Conservation (phyloP, 1,284 basidiomycete genomes). For the Apiotrichum sp. region DNA sequence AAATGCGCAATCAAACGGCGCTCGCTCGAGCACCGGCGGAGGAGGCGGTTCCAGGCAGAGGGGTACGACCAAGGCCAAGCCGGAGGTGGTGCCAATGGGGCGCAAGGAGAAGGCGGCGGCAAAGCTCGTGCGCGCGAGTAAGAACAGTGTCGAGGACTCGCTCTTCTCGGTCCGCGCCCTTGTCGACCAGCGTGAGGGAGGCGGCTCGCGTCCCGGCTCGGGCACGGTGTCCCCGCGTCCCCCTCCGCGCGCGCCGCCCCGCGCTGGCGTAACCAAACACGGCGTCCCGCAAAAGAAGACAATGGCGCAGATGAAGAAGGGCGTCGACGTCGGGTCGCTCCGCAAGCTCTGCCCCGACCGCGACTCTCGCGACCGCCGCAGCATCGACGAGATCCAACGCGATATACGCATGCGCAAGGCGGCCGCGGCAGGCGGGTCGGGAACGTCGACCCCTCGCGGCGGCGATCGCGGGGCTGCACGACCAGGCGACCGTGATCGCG, state of each 20-base stretch:
- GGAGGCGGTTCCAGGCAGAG: too few species aligned
- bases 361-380: constrained; percentile 31
- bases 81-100: constrained; percentile 19
- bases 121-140: constrained; percentile 6
- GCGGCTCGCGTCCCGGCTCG: constrained; percentile 5
- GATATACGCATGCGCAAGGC: constrained; percentile 26
- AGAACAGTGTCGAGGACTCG: constrained; percentile 4
- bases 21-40: too few species aligned
- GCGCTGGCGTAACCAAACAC: background rate
- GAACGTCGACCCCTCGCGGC: background rate
- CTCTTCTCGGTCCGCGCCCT: constrained; percentile 33
- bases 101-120: constrained; percentile 31
- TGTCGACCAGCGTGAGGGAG: constrained; percentile 13
- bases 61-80: constrained; percentile 9
- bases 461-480: too few species aligned
- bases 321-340: constrained; percentile 18
- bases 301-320: constrained; percentile 17
- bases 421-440: background rate
- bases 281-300: background rate
- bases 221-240: background rate
- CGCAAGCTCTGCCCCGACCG: constrained; percentile 36
- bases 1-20: background rate
- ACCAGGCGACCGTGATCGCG: background rate
- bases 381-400: constrained; percentile 37
- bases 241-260: background rate